phyloP scores from a whole-genome alignment of 768 basidiomycete genomes.

The Botryobasidium botryosum region DNA sequence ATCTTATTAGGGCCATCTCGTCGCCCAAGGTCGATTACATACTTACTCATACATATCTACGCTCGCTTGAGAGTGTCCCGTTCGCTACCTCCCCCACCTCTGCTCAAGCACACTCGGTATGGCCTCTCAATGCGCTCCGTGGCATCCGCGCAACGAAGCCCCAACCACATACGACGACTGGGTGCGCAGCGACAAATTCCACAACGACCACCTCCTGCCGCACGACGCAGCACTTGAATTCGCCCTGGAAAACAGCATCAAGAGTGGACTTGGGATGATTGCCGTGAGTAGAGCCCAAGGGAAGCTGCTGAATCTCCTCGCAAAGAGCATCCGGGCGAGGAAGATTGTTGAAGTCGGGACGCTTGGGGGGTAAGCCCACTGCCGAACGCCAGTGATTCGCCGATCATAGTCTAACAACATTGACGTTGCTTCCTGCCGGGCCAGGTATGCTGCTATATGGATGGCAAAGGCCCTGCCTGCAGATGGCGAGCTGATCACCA shows the following conservation, averaged over 20 bases:
- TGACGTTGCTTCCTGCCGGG: not conserved
- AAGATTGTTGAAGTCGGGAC: slow-evolving; percentile 49
- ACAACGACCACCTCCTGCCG: slow-evolving; percentile 7
- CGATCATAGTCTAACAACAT: not conserved
- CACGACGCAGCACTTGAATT: slow-evolving; percentile 9
- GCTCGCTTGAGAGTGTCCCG: no score
- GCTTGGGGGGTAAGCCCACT: slow-evolving; percentile 35
- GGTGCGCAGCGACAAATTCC: slow-evolving; percentile 6
- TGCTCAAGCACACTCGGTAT: no score
- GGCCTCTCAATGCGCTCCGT: no score
- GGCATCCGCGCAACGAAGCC: no score
- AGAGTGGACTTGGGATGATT: slow-evolving; percentile 10
- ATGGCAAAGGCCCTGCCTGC: slow-evolving; percentile 19
- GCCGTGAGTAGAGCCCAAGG: slow-evolving; percentile 27
- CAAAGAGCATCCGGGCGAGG: slow-evolving; percentile 34
- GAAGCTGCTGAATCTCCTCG: slow-evolving; percentile 38
- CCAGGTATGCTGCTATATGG: slow-evolving; percentile 19
- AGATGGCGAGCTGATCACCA: slow-evolving; percentile 20
- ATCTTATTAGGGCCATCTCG: no score
- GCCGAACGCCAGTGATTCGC: no score
- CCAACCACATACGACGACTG: slow-evolving; percentile 1
- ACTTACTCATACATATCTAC: no score
- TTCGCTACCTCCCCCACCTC: no score
- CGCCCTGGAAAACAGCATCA: slow-evolving; percentile 5
- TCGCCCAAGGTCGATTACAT: no score